Base-by-base conservation (phyloP, 2,329 filamentous ascomycete genomes). In the Helotiales sp. region DNA sequence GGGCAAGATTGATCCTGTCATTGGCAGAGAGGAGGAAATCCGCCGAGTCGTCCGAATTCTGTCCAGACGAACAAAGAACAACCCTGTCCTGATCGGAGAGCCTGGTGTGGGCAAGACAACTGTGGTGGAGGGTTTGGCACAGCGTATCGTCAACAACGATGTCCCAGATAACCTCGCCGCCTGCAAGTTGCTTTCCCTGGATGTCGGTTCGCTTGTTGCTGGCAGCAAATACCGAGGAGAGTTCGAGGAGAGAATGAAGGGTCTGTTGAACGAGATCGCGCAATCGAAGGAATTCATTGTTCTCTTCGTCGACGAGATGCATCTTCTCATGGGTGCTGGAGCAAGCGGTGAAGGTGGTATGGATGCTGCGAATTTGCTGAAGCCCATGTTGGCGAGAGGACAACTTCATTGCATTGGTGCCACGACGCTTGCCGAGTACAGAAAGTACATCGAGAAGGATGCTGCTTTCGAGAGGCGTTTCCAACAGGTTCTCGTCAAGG, bases 181-280 rank as follows among this genome's bases (percentile, higher is more conserved):
- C 67, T 99, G 96, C 86, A 96, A 92, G 79, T 85, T 99, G 68
- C 89, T 99, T 65, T 97, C 96, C 3, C 89, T 99, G 54, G 96
- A 99, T 76, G 95, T 99, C 57, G 96, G 96, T 75, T 92, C 95
- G 26, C 85, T 99, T 65, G 95, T 99, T 70, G 96, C 96, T 66
- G 96, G 96, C 73, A 97, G 93, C 87, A 99, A 99, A 82, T 99
- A 96, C 83, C 90, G 96, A 59, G 96, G 96, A 82, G 96, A 99
- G 79, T 99, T 99, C 68, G 96, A 99, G 79, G 96, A 99, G 84
- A 89, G 96, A 74, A 98, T 99, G 94, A 99, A 99, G 86, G 94
- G 95, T 64, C 96, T 99, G 5, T 81, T 99, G 75, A 99, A 98
- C 80, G 96, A 99, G 82, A 97, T 99, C 67, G 87, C 94, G 73